Conservation (phyloP, 305 asterid species). For the Rubia tinctorum region DNA sequence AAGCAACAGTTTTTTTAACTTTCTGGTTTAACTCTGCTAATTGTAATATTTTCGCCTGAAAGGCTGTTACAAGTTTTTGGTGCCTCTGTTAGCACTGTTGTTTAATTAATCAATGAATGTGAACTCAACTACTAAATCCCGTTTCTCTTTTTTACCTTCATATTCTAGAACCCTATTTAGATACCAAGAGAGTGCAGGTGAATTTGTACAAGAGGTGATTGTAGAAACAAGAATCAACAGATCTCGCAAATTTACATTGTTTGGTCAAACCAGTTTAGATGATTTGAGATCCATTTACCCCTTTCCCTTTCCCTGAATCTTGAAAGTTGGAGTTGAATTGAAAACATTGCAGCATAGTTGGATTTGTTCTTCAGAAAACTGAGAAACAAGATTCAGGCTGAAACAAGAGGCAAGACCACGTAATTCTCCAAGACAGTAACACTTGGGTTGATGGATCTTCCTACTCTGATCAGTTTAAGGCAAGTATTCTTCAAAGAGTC, state of each 20-base stretch:
- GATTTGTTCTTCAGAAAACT: neutral
- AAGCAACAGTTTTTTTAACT: neutral
- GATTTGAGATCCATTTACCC: neutral
- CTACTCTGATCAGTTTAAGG: neutral
- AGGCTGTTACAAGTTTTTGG: neutral
- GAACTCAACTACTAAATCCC: neutral
- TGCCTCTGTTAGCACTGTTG: neutral
- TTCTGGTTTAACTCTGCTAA: slow-evolving; percentile 1
- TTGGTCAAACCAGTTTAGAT: neutral
- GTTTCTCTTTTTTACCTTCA: neutral
- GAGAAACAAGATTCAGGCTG: too few species aligned
- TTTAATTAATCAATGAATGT: neutral
- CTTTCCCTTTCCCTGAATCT: neutral
- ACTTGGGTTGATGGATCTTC: neutral
- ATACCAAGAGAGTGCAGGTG: slow-evolving; percentile 7
- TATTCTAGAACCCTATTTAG: neutral
- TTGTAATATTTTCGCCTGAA: neutral
- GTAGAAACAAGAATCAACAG: neutral
- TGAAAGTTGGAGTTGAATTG: neutral
- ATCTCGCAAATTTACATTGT: neutral
- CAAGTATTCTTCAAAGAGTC: neutral
- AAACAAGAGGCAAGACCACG: neutral
- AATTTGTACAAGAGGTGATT: neutral
- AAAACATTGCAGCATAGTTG: neutral
- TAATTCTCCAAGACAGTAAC: neutral